A percentile compares a stretch with the other conserved stretches of the same genome.
Conservation (phyloP, 805 yeast genomes). For the Teunomyces panamensis region DNA sequence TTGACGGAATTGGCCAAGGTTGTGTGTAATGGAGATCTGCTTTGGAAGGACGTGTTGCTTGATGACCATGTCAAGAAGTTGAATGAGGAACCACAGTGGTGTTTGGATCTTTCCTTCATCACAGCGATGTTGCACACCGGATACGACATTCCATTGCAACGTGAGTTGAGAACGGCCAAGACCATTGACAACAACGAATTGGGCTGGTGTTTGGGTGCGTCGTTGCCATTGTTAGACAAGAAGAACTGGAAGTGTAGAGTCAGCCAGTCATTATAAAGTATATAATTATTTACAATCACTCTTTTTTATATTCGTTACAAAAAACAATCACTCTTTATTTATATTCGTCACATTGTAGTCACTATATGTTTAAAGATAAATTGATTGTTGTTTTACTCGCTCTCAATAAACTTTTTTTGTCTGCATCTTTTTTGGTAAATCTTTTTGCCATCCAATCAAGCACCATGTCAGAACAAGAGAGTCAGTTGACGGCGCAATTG, state of each 20-base stretch:
- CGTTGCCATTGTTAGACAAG: constrained; percentile 80
- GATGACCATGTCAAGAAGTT: constrained; percentile 66
- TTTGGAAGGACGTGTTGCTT: constrained; percentile 71
- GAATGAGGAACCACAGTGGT: constrained; percentile 85
- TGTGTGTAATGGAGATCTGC: constrained; percentile 80
- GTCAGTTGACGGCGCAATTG: not conserved
- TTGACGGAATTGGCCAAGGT: constrained; percentile 73
- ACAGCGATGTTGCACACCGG: constrained; percentile 91
- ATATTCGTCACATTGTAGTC: no score
- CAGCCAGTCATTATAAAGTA: not conserved
- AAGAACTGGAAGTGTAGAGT: constrained; percentile 64
- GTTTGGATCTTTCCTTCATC: constrained; percentile 88
- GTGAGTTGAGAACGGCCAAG: constrained; percentile 92
- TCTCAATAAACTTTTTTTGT: not conserved
- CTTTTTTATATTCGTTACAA: no score
- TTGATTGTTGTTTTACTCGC: not conserved
- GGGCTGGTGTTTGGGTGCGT: constrained; percentile 99
- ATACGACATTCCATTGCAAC: constrained; percentile 84
- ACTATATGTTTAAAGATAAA: no score
- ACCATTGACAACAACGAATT: constrained; percentile 85
- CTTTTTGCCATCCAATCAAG: no score
- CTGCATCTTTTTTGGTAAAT: no score
- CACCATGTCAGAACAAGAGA: not conserved
- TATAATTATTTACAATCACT: not conserved
- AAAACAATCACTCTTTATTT: no score